phyloP scores from a whole-genome alignment of 441 rosid genomes.

The Hypseocharis bilobata region DNA sequence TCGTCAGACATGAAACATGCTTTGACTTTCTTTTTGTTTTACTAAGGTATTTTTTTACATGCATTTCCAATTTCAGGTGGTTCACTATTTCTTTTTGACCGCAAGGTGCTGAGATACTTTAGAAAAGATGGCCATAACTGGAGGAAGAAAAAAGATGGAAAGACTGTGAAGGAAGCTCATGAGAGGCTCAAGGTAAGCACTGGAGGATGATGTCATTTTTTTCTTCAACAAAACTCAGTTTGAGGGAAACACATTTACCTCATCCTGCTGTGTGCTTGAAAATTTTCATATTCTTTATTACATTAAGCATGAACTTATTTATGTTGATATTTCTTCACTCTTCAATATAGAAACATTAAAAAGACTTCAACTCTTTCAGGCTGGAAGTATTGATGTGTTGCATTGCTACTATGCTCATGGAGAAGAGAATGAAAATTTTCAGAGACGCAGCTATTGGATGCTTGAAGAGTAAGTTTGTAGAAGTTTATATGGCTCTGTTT shows the following conservation, averaged over 20 bases:
- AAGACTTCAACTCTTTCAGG: conserved; percentile 36
- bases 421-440: conserved; percentile 74
- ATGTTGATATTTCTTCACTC: conserved; percentile 2
- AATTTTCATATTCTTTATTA: neutral
- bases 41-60: neutral
- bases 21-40: neutral
- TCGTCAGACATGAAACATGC: neutral
- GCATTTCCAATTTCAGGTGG: conserved; percentile 54
- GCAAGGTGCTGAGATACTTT: conserved; percentile 84
- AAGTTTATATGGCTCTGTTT: neutral
- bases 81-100: conserved; percentile 80
- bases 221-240: neutral
- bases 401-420: conserved; percentile 99
- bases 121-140: conserved; percentile 94
- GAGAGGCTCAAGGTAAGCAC: conserved; percentile 80
- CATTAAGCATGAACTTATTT: neutral
- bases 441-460: conserved; percentile 93
- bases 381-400: conserved; percentile 76
- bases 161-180: conserved; percentile 91
- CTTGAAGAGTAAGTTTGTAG: conserved; percentile 75
- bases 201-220: neutral
- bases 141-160: conserved; percentile 96
- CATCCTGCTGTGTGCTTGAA: too few species aligned
- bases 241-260: neutral
- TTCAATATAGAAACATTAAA: conserved; percentile 1